These are phyloP conservation scores for Collybia sp. DNA, from an alignment of 768 basidiomycete genomes.

Conservation along the genomic window DNA sequence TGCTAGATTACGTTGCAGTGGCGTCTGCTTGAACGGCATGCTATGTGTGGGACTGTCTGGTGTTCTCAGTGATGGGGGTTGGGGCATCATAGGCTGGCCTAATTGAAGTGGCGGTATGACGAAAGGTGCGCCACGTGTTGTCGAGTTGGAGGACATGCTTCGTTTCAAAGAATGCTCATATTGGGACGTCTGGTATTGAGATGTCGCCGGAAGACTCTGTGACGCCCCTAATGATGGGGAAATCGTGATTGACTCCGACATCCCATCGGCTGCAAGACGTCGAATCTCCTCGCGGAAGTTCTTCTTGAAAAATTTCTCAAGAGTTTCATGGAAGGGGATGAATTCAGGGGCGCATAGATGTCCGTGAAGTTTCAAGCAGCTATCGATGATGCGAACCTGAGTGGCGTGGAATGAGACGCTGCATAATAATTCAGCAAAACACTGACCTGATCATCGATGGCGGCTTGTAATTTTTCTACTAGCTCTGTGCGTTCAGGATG, in stretches of 20 bases:
- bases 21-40: slow-evolving; percentile 52
- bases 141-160: slow-evolving; percentile 42
- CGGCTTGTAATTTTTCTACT: slow-evolving; percentile 65
- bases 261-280: slow-evolving; percentile 56
- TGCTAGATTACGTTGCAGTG: slow-evolving; percentile 75
- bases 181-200: slow-evolving; percentile 41
- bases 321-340: slow-evolving; percentile 86
- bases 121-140: slow-evolving; percentile 32
- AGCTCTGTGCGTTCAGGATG: slow-evolving; percentile 68
- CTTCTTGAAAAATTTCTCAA: slow-evolving; percentile 81
- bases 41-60: slow-evolving; percentile 20
- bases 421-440: slow-evolving; percentile 1
- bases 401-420: not conserved
- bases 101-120: slow-evolving; percentile 51
- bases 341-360: slow-evolving; percentile 83
- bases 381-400: slow-evolving; percentile 77
- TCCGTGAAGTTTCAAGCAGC: slow-evolving; percentile 79
- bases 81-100: slow-evolving; percentile 40
- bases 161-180: slow-evolving; percentile 47
- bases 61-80: slow-evolving; percentile 36
- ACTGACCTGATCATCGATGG: slow-evolving; percentile 80
- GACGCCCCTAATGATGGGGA: slow-evolving; percentile 34
- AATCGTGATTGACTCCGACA: slow-evolving; percentile 40
- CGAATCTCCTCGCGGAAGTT: slow-evolving; percentile 83
- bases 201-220: slow-evolving; percentile 19